Base-by-base conservation (phyloP, 306 rosid genomes). In the Prunus mira region DNA sequence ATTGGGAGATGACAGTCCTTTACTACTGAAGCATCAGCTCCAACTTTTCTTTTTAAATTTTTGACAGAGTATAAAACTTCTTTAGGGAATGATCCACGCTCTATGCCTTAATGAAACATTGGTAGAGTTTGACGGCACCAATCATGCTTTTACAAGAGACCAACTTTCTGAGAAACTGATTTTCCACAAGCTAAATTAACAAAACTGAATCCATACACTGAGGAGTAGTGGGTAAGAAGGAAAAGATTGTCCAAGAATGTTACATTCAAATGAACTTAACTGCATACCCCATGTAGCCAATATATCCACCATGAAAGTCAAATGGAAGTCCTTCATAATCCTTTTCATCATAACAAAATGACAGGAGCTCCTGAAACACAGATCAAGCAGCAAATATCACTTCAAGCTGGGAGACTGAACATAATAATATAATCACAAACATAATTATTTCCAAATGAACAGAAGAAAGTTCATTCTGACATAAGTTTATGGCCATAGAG, bases 281-380 rank as follows among this genome's bases (percentile, higher is more conserved):
- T 78, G 84, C 98, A 69, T 89, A 96, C 98, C 99, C 99, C 1
- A 96, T 79, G 83, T 92, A 96, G 85, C 99, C 99, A 79, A 96
- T 81, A 86, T 85, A 96, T 87, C 99, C 99, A 58, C 99, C 93
- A 67, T 89, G 88, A 76, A 96, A 96, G 83, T 96, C 98, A 74
- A 96, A 96, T 10, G 99, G 99, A 65, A 96, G 82, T 47, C 88
- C 93, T 81, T 90, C 91, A 67, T 80, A 91, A 78, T 96, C 98
- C 66, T 81, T 70, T 81, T 89, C 85, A 55, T 87, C 89, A 45
- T 89, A 89, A 69, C 49, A 79, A 76, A 91, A 86, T 58, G 91
- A 87, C 75, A 71, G 84, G 79, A 95, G 97, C 85, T 92, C 97
- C 97, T 95, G 82, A 82, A 73, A 73, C 80, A 89, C 73, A 32